Evolutionary conservation across 768 basidiomycete genomes (phyloP), one percentile per base, ranked within the genome.

Genomic region (Clavaria fumosa): DNA sequence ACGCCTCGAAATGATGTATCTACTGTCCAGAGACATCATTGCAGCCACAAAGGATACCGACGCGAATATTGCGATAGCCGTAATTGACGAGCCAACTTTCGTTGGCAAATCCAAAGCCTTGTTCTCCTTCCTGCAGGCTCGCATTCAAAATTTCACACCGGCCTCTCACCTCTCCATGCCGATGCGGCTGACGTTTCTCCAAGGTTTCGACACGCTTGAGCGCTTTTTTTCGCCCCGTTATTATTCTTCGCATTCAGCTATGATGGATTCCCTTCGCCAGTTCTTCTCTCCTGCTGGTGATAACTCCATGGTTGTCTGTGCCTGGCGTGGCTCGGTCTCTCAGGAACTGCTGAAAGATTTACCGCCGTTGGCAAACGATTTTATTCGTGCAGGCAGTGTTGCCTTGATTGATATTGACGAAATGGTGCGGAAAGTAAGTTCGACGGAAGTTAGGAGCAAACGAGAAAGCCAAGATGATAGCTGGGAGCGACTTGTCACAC

Each of bases 81-180:
- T 90, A 45, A 72, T 86, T 42, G 72, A 89, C 52, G 84, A 88
- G 49, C 86, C 90, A 7, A 85, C 78, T 0, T 95, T 96, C 53
- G 80, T 83, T 18, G 72, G 76, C 12, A 96, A 96, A 58, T 78
- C 82, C 10, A 55, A 53, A 7, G 56, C 62, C 28, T 57, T 93
- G 20, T 69, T 64, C 34, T 47, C 50, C 5, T 77, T 69, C 49
- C 62, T 84, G 27, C 55, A 47, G 31, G 45, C 47, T 10, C 59
- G 63, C 18, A 44, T 70, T 20, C 40, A 47, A 22, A 34, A 39
- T 23, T 43, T 53, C 31, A 7, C 18, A 21, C 6, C 20, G 15
- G 15, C 22, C 15, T 23, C 43, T 40, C 24, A 41, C 36, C 3
- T 34, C 7, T 23, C 43, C 4, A 20, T 42, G 15, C 43, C 51